A percentile compares a stretch with the other conserved stretches of the same genome.
Evolutionary conservation across 1,284 basidiomycete species (phyloP).

Genomic region (Ceratobasidium sp.): DNA sequence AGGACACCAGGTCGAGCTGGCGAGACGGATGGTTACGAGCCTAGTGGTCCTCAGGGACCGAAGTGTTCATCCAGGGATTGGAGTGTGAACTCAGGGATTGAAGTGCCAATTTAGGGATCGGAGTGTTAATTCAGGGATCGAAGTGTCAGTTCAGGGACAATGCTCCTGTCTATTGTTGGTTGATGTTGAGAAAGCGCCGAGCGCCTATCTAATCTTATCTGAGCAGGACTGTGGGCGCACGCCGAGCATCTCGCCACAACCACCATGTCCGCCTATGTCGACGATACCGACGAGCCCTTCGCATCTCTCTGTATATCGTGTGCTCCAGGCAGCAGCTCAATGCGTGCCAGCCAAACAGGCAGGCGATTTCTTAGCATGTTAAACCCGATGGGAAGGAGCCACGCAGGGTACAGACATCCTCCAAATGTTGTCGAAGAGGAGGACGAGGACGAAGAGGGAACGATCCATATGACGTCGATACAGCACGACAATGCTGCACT

Average conservation of each 20-base stretch:
- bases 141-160: no score
- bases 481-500: conserved; percentile 18
- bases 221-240: background rate
- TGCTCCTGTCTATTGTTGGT: no score
- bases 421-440: conserved; percentile 48
- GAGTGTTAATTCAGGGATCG: no score
- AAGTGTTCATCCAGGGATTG: no score
- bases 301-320: conserved; percentile 41
- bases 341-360: conserved; percentile 37
- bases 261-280: conserved; percentile 42
- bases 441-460: conserved; percentile 49
- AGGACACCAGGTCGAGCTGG: no score
- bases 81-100: no score
- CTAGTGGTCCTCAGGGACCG: no score
- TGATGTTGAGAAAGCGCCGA: no score
- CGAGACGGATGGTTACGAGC: no score
- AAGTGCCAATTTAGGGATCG: no score
- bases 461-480: conserved; percentile 24
- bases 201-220: conserved; percentile 43
- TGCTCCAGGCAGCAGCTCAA: conserved; percentile 9
- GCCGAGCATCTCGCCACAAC: conserved; percentile 23
- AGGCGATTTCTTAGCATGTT: conserved; percentile 78
- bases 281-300: conserved; percentile 33
- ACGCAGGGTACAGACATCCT: conserved; percentile 69
- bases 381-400: conserved; percentile 79